These are phyloP conservation scores for Curvularia hawaiiensis DNA, from an alignment of 2,329 filamentous ascomycete species.

Conservation along the genomic window DNA sequence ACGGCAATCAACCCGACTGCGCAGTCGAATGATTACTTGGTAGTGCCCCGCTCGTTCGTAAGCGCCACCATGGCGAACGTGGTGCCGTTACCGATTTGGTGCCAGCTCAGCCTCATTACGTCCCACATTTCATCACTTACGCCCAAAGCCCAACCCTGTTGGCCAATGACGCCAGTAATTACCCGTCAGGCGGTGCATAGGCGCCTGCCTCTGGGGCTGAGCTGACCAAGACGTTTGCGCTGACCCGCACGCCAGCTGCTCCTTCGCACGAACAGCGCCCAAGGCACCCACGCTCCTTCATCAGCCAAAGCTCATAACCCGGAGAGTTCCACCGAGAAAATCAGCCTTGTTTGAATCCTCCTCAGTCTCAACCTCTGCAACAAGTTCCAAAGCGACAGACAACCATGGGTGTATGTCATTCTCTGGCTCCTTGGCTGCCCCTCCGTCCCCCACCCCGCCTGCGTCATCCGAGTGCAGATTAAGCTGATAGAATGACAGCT, in stretches of 20 bases:
- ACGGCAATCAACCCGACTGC: not conserved
- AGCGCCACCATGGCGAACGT: slow-evolving; percentile 4
- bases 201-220: slow-evolving; percentile 15
- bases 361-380: not conserved
- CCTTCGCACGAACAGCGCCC: slow-evolving; percentile 3
- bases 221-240: slow-evolving; percentile 5
- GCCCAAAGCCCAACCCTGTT: not conserved
- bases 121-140: slow-evolving; percentile 12
- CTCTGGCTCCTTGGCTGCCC: slow-evolving; percentile 18
- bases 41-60: slow-evolving; percentile 21
- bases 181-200: not conserved
- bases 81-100: slow-evolving; percentile 6
- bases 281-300: slow-evolving; percentile 19
- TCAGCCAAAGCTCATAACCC: slow-evolving; percentile 13
- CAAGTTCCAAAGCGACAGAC: slow-evolving; percentile 2
- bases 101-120: slow-evolving; percentile 14
- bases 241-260: slow-evolving; percentile 8
- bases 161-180: slow-evolving; percentile 1
- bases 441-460: slow-evolving; percentile 31
- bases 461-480: slow-evolving; percentile 18
- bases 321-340: not conserved
- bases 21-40: not conserved
- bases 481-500: slow-evolving; percentile 47
- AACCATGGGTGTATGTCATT: slow-evolving; percentile 29
- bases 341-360: slow-evolving; percentile 16